Evolutionary conservation across 495 filamentous ascomycete species (phyloP).

Genomic region (Aspergillus hancockii): DNA sequence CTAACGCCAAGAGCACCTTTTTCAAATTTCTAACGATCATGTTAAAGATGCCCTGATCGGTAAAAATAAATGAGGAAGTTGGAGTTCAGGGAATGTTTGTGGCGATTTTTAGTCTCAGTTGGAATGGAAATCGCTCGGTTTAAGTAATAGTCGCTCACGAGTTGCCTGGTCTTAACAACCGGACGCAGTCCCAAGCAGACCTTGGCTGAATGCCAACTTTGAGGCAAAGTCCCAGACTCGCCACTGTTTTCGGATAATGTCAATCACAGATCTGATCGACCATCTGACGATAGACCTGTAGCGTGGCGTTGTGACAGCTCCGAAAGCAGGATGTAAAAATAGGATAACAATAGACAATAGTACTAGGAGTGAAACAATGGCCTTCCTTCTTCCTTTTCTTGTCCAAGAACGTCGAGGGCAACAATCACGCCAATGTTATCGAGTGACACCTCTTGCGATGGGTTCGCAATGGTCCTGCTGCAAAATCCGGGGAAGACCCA

Average conservation of each 20-base stretch:
- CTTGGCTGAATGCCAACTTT: background rate
- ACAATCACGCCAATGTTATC: background rate
- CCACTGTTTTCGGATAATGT: background rate
- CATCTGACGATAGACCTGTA: background rate
- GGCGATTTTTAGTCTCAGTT: slow-evolving; percentile 25
- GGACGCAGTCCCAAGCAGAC: background rate
- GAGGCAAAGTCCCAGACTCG: background rate
- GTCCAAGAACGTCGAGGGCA: background rate
- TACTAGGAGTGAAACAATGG: background rate
- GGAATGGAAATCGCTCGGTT: slow-evolving; percentile 38
- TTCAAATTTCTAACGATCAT: slow-evolving; percentile 39
- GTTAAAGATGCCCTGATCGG: slow-evolving; percentile 22
- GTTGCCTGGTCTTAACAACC: background rate
- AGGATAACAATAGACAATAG: background rate
- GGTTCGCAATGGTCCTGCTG: background rate
- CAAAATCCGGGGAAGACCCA: background rate
- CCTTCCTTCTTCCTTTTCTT: background rate
- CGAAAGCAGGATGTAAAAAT: background rate
- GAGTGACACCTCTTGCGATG: background rate
- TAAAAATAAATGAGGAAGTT: slow-evolving; percentile 25
- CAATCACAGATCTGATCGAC: background rate
- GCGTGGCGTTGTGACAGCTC: background rate
- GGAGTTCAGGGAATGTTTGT: slow-evolving; percentile 28
- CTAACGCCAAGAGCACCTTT: slow-evolving; percentile 38
- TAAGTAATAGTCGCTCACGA: slow-evolving; percentile 27